Base-by-base conservation (phyloP, 768 basidiomycete species). In the Agaricus blazei region DNA sequence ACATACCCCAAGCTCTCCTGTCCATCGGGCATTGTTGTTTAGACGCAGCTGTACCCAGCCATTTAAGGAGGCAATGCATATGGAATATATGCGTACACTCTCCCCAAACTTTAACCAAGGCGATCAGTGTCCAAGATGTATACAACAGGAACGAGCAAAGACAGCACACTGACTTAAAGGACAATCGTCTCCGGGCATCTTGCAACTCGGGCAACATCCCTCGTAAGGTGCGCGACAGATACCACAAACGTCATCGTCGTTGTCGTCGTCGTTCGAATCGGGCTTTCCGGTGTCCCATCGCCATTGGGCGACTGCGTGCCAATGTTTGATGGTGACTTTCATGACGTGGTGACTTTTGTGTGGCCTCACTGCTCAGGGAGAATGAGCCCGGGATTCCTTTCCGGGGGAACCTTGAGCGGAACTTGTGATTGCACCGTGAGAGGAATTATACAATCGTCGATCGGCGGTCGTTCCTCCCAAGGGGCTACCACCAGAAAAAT, bases 1-100 rank as follows among this genome's bases (percentile, higher is more conserved):
- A 75, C 88, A 57, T 60, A 95, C 94, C 87, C 96, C 96, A 99
- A 2, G 86, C 75, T 63, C 93, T 75, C 29, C 97, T 78, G 66
- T 98, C 96, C 93, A 99, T 95, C n/a, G 97, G 97, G 76, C 97
- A 99, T 62, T 95, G 93, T 62, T 89, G 87, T 68, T 98, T 98
- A 36, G 90, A 94, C 12, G 90, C 84, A 4, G 83, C 73, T 0
- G 94, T 95, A 3, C 86, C 86, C 57, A 98, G 83, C 97, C 97
- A 99, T 69, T 98, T 97, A 60, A 96, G 78, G 11, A 99, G 73
- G 71, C 96, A 98, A 68, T 99, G 96, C 92, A 98, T 94, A 67
- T 99, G 97, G 65, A 98, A 99, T 55, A 97, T 85, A 67, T 98
- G 97, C 5, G 85, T 92, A 66, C 96, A 99, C 71, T 97, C 87